These are phyloP conservation scores for Wickerhamomyces chaumierensis DNA, from an alignment of 805 yeast genomes.

Conservation along the genomic window DNA sequence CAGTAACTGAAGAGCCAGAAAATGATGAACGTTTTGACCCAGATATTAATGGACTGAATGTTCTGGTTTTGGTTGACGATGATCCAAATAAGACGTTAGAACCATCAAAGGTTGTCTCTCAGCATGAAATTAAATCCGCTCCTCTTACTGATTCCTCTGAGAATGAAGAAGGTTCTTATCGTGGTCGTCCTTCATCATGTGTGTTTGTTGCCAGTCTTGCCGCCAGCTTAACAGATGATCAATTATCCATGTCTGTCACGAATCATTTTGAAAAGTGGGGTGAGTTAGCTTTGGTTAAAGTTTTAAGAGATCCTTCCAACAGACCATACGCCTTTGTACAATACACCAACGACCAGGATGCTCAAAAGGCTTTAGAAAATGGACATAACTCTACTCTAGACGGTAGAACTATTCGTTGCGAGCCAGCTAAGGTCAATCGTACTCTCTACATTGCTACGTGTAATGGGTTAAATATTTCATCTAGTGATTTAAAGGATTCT, in stretches of 20 bases:
- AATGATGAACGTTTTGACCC: slow-evolving; percentile 10
- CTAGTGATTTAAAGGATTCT: slow-evolving; percentile 24
- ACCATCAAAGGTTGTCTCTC: not conserved
- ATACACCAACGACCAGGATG: slow-evolving; percentile 60
- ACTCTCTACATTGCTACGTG: slow-evolving; percentile 52
- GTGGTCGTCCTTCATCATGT: slow-evolving; percentile 75
- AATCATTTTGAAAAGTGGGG: slow-evolving; percentile 68
- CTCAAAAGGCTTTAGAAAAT: slow-evolving; percentile 49
- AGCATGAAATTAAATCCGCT: slow-evolving; percentile 3
- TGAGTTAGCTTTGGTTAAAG: slow-evolving; percentile 60
- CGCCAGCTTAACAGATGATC: slow-evolving; percentile 55
- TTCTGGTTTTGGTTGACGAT: not conserved
- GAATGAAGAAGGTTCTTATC: slow-evolving; percentile 10
- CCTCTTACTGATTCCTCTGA: slow-evolving; percentile 12
- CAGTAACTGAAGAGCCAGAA: slow-evolving; percentile 16
- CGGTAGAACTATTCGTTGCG: slow-evolving; percentile 76
- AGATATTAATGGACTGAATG: not conserved
- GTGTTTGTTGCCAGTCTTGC: slow-evolving; percentile 82
- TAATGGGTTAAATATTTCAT: slow-evolving; percentile 18
- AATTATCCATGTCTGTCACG: slow-evolving; percentile 56
- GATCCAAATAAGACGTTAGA: slow-evolving; percentile 10
- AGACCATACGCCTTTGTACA: slow-evolving; percentile 93
- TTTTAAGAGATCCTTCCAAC: slow-evolving; percentile 67
- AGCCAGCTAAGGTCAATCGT: slow-evolving; percentile 83
- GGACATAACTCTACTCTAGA: slow-evolving; percentile 63